Evolutionary conservation across 2,329 filamentous ascomycete genomes (phyloP), one percentile per base, ranked within the genome.

Genomic region (Microdochium trichocladiopsis): DNA sequence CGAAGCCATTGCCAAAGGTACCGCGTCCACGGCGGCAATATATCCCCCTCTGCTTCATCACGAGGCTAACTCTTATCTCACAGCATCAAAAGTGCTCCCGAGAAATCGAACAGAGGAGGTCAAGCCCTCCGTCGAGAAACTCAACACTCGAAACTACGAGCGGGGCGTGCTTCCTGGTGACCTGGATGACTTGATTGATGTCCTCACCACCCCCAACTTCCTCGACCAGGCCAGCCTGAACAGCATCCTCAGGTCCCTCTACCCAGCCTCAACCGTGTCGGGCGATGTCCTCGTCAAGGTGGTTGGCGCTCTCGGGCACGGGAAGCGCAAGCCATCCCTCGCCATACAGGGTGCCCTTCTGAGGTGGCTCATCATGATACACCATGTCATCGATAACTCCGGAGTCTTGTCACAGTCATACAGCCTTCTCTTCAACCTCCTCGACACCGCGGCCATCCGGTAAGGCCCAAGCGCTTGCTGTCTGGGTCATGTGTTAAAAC

Each of bases 361-460:
- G 56, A 85, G 82, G 68, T 95, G 90, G 90, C 73, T 95, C 49
- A 78, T 90, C 52, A 82, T 89, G 69, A 79, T 90, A 3, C 84
- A 92, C 62, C 86, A 90, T 59, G 72, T 86, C 47, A 68, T 94
- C 21, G 82, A 88, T 51, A 79, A 83, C 41, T 77, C 79, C 47
- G 72, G 71, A 6, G 71, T 85, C 9, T 68, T 95, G 49, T 84
- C 84, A 4, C 84, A 83, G 55, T 72, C 87, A 2, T 95, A 95
- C 61, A 76, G 83, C 0, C 80, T 93, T 18, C 68, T 95, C 3
- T 95, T 95, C 65, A 89, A 89, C 57, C 73, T 93, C 57, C 76
- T 95, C 5, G 88, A 95, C 62, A 93, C 89, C 61, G 86, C 89
- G 50, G 87, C 83, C 53, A 80, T 91, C 55, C 79, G 88, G 77